Percentiles rank a stretch among this genome's conserved stretches.
phyloP scores from a whole-genome alignment of 805 yeast genomes.

The Pichia sporocuriosa region DNA sequence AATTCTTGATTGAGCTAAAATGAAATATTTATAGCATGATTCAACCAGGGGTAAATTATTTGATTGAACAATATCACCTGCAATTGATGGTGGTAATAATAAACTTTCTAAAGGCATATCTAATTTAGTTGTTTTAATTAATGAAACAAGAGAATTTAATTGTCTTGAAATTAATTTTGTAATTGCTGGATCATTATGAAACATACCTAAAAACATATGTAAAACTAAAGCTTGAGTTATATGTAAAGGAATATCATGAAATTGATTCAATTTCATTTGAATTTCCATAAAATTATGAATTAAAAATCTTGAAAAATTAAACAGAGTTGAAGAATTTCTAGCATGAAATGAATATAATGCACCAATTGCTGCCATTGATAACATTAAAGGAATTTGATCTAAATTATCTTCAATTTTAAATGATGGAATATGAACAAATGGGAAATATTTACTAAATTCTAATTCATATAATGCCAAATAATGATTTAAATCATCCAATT shows the following conservation, averaged over 20 bases:
- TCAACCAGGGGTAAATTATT: conserved; percentile 26
- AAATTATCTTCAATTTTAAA: conserved; percentile 42
- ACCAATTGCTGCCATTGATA: conserved; percentile 84
- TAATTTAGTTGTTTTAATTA: conserved; percentile 46
- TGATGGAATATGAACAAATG: conserved; percentile 73
- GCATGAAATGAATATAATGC: conserved; percentile 81
- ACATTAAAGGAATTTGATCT: conserved; percentile 54
- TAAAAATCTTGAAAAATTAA: conserved; percentile 59
- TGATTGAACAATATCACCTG: conserved; percentile 14
- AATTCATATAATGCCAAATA: conserved; percentile 68
- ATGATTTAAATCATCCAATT: conserved; percentile 65
- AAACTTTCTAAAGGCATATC: conserved; percentile 44
- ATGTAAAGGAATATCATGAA: conserved; percentile 49
- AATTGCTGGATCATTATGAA: conserved; percentile 47
- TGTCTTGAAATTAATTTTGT: conserved; percentile 44
- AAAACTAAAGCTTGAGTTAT: conserved; percentile 51
- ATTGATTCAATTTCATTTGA: conserved; percentile 37
- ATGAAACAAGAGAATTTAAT: conserved; percentile 46
- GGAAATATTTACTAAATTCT: conserved; percentile 77
- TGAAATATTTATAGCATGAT: conserved; percentile 43
- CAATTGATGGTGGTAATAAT: conserved; percentile 35
- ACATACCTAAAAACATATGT: conserved; percentile 51
- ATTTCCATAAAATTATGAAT: conserved; percentile 61
- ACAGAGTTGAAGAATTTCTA: conserved; percentile 62
- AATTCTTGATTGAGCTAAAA: conserved; percentile 49